Evolutionary conservation across 2,329 filamentous ascomycete genomes (phyloP).

Genomic region (Tolypocladium ovalisporum): DNA sequence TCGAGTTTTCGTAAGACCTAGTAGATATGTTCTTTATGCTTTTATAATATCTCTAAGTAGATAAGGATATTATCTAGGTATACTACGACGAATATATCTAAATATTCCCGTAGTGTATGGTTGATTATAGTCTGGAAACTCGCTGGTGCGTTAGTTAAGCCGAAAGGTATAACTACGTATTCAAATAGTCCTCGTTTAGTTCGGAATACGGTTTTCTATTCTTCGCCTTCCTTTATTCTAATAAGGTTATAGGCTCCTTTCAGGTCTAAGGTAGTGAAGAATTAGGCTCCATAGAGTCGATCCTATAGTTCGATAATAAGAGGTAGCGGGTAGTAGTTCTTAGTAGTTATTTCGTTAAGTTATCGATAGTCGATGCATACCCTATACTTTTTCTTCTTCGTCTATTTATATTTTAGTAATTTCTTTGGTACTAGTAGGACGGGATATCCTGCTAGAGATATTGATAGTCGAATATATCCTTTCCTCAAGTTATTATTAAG

Average conservation of each 20-base stretch:
- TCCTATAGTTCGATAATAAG: not conserved
- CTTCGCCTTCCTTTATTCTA: not conserved
- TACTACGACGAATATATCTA: not conserved
- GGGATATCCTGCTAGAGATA: no score
- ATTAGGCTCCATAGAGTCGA: not conserved
- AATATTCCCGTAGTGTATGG: not conserved
- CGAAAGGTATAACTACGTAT: not conserved
- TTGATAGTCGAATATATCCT: not conserved
- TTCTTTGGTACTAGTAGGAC: no score
- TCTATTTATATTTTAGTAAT: no score
- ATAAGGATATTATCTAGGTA: not conserved
- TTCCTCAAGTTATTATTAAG: not conserved
- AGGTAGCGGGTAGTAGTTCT: not conserved
- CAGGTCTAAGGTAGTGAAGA: not conserved
- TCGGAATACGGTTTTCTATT: not conserved
- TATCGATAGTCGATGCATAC: not conserved
- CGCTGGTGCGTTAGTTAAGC: not conserved
- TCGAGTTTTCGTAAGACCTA: not conserved
- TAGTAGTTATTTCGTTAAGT: not conserved
- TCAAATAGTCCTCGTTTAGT: not conserved
- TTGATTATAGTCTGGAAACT: not conserved
- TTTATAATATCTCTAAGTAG: not conserved
- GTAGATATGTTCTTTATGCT: not conserved
- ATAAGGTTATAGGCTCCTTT: not conserved
- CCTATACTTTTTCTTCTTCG: no score